A percentile compares a stretch with the other conserved stretches of the same genome.
phyloP scores from a whole-genome alignment of 2,329 filamentous ascomycete species.

The Neofusicoccum sp. region DNA sequence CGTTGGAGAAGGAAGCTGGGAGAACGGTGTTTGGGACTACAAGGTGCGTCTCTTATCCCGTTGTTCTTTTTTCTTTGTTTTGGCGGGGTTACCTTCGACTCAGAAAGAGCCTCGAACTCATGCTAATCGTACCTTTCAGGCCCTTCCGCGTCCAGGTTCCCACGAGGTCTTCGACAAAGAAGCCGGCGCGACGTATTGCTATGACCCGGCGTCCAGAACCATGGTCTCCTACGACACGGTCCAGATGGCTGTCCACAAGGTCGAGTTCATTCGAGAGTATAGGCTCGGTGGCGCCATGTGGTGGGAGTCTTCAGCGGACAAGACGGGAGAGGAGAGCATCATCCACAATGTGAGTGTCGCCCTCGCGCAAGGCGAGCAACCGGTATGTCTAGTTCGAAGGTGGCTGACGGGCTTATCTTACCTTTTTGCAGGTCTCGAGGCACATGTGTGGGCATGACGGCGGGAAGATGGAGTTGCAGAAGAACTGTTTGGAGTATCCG shows the following conservation, averaged over 20 bases:
- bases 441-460: conserved; percentile 43
- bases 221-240: conserved; percentile 79
- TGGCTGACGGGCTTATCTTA: background rate
- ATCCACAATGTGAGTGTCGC: conserved; percentile 47
- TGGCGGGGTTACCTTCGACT: background rate
- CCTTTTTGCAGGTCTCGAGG: conserved; percentile 33
- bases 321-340: conserved; percentile 64
- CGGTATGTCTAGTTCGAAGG: too few relatives aligned
- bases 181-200: conserved; percentile 75
- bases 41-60: conserved; percentile 52
- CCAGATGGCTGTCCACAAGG: conserved; percentile 68
- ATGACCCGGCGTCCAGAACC: conserved; percentile 62
- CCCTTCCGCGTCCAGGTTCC: conserved; percentile 69
- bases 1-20: conserved; percentile 79
- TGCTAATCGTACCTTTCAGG: conserved; percentile 37
- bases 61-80: too few relatives aligned
- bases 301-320: conserved; percentile 89
- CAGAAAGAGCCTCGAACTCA: background rate
- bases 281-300: conserved; percentile 88
- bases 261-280: conserved; percentile 66
- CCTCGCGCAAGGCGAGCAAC: background rate
- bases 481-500: conserved; percentile 56
- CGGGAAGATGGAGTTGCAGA: conserved; percentile 47
- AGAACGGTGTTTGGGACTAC: conserved; percentile 84
- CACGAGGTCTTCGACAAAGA: conserved; percentile 65